These are phyloP conservation scores for Boletus sp. DNA, from an alignment of 768 basidiomycete genomes.

Conservation along the genomic window DNA sequence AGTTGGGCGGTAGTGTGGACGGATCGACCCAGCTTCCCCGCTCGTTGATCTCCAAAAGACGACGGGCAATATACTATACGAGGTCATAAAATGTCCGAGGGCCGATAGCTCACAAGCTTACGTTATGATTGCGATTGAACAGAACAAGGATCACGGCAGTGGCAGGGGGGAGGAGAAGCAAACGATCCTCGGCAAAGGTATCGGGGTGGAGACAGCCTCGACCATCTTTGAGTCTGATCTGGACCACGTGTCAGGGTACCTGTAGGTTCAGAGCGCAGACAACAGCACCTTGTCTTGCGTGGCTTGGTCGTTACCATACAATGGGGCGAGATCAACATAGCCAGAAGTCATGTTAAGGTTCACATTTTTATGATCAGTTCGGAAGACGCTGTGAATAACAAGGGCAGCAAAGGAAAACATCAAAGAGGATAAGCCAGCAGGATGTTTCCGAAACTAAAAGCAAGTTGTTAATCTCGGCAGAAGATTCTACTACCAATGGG, in stretches of 20 bases:
- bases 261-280: not conserved
- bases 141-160: conserved; percentile 72
- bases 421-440: conserved; percentile 71
- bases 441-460: conserved; percentile 66
- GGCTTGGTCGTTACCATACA: conserved; percentile 73
- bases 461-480: not conserved
- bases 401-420: conserved; percentile 84
- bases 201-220: conserved; percentile 67
- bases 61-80: conserved; percentile 70
- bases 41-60: conserved; percentile 79
- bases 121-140: conserved; percentile 90
- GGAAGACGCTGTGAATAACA: conserved; percentile 86
- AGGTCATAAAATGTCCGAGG: not conserved
- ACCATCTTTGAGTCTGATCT: conserved; percentile 49
- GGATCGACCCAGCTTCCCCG: conserved; percentile 62
- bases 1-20: conserved; percentile 33
- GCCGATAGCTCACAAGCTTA: conserved; percentile 32
- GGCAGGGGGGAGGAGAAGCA: conserved; percentile 76
- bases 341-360: conserved; percentile 82
- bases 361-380: conserved; percentile 63
- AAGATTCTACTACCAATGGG: not conserved
- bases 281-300: conserved; percentile 53
- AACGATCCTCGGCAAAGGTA: conserved; percentile 72
- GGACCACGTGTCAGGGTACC: not conserved
- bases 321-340: conserved; percentile 79